Evolutionary conservation across 257 asterid species (phyloP).

Genomic region (Solanum etuberosum): DNA sequence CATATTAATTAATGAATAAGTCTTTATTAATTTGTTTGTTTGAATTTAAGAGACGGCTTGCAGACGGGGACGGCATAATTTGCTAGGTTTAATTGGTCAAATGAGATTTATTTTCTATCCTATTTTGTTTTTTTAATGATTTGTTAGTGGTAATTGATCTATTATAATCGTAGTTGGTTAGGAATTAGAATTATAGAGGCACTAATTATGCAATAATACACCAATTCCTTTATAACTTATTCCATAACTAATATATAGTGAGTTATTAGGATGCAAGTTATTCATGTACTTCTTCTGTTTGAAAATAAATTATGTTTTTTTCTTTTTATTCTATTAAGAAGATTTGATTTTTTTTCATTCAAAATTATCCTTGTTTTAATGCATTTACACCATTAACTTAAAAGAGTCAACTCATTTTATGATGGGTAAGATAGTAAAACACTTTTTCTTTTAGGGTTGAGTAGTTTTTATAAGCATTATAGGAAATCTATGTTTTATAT

Average conservation of each 20-base stretch:
- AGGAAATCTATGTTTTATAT: not conserved
- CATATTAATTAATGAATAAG: not conserved
- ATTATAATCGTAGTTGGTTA: not conserved
- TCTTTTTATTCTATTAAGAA: not conserved
- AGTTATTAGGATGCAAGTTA: not conserved
- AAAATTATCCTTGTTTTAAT: too few species aligned
- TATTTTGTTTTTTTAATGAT: not conserved
- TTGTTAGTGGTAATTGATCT: not conserved
- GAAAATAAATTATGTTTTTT: too few species aligned
- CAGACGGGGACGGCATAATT: not conserved
- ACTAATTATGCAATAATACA: not conserved
- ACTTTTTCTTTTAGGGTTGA: not conserved
- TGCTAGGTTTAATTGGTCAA: slow-evolving; percentile 1
- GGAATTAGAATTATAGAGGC: too few species aligned
- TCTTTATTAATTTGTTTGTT: not conserved
- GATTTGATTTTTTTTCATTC: too few species aligned
- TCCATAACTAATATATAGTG: not conserved
- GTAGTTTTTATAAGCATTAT: too few species aligned
- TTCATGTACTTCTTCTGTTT: not conserved
- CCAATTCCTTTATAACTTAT: not conserved
- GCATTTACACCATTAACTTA: not conserved
- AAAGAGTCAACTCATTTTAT: not conserved
- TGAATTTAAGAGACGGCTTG: not conserved
- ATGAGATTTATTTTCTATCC: not conserved
- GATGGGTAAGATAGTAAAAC: not conserved